Evolutionary conservation across 169 alveolate genomes (phyloP).

Genomic region (Plasmodium adleri): DNA sequence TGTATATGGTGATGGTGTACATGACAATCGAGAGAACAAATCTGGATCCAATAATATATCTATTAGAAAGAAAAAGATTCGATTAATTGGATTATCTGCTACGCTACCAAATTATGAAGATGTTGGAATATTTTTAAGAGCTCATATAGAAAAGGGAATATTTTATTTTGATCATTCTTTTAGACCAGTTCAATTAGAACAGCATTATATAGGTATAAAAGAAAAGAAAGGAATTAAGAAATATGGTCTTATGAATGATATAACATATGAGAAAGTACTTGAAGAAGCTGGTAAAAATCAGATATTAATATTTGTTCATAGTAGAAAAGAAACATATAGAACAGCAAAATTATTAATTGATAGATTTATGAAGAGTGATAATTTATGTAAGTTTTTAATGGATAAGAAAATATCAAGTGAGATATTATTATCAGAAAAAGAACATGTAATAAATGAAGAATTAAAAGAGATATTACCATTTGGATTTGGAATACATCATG

Average conservation of each 20-base stretch:
- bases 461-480: conserved; percentile 96
- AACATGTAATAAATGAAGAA: conserved; percentile 90
- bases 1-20: too few relatives aligned
- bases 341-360: conserved; percentile 95
- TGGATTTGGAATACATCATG: conserved; percentile 99
- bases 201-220: conserved; percentile 97
- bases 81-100: conserved; percentile 99
- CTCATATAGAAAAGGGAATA: conserved; percentile 92
- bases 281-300: conserved; percentile 89
- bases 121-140: conserved; percentile 98
- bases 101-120: conserved; percentile 99
- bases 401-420: conserved; percentile 94
- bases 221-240: conserved; percentile 98
- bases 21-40: too few relatives aligned
- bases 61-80: conserved; percentile 37
- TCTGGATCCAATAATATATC: neutral
- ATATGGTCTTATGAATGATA: conserved; percentile 95
- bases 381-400: conserved; percentile 88
- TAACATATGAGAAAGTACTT: conserved; percentile 94
- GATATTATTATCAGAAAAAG: conserved; percentile 92
- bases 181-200: conserved; percentile 99
- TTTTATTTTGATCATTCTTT: conserved; percentile 96
- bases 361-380: conserved; percentile 92
- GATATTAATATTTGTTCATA: conserved; percentile 98
- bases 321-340: conserved; percentile 99